Percentiles rank a stretch among this genome's conserved stretches.
Evolutionary conservation across 2,329 filamentous ascomycete species (phyloP).

Genomic region (Pseudovirgaria hyperparasitica): DNA sequence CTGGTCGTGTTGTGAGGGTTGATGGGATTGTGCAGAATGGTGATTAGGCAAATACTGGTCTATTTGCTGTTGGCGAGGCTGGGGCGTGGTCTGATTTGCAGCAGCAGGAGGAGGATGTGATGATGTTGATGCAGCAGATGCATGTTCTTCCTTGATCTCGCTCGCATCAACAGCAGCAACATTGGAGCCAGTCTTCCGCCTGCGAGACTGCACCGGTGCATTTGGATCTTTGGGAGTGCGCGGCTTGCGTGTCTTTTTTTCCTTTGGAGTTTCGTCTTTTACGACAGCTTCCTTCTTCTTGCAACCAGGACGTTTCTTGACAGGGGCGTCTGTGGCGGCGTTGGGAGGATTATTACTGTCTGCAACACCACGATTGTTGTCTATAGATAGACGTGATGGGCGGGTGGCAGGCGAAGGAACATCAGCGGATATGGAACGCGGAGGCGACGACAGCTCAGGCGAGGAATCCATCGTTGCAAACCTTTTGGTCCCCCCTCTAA

Average conservation of each 20-base stretch:
- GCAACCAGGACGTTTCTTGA: constrained; percentile 32
- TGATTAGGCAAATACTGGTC: constrained; percentile 6
- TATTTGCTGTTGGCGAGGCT: constrained; percentile 4
- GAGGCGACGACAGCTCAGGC: no score
- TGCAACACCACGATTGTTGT: no score
- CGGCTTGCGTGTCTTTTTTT: constrained; percentile 32
- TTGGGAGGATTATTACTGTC: constrained; percentile 18
- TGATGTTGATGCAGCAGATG: constrained; percentile 1
- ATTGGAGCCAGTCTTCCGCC: constrained; percentile 22
- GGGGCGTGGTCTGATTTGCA: constrained; percentile 2
- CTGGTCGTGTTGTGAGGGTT: constrained; percentile 2
- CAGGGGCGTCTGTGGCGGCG: constrained; percentile 21
- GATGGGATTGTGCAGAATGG: constrained; percentile 9
- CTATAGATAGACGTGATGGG: constrained; percentile 10
- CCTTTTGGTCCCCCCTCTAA: neutral
- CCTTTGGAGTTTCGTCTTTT: constrained; percentile 29
- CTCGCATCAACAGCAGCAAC: constrained; percentile 2
- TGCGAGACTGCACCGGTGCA: constrained; percentile 32
- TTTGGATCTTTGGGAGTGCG: constrained; percentile 37
- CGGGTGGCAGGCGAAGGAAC: constrained; percentile 5
- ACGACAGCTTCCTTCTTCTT: constrained; percentile 19
- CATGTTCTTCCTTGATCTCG: constrained; percentile 1
- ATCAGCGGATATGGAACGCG: constrained; percentile 7
- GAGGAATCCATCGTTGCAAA: neutral
- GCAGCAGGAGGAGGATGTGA: constrained; percentile 5